Evolutionary conservation across 179 eudicot genomes (phyloP), one percentile per base, ranked within the genome.

Genomic region (Nepenthes alata): DNA sequence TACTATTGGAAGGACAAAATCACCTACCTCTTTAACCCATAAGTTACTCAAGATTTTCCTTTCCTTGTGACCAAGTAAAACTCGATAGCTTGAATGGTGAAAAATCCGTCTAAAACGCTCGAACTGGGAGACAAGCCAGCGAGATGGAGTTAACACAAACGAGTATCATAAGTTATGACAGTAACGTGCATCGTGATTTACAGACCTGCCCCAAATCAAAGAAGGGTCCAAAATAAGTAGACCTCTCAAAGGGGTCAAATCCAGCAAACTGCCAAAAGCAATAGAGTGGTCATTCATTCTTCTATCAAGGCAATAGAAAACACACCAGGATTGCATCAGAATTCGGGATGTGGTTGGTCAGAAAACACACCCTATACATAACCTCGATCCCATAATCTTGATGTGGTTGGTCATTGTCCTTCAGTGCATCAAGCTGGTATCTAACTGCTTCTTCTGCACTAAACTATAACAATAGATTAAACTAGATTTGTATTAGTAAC

Each of bases 351-450:
- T n/a, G n/a, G n/a, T n/a, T n/a, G n/a, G n/a, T n/a, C n/a, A n/a
- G n/a, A n/a, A n/a, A n/a, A n/a, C n/a, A n/a, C n/a, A 91, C 97
- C 89, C 96, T 82, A 53, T 91, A 91, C 97, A 88, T 82, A 75
- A 91, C 96, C 74, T 91, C 96, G 12, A 91, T 77, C 57, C 97
- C 97, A 65, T 91, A 84, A 76, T 88, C 97, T 51, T 74, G 87
- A 70, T 75, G 82, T 15, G 97, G 97, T 74, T 84, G 96, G 77
- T 91, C 96, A 64, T 91, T 91, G 74, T 74, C 82, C 83, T 80
- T 91, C 73, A 91, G 74, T 51, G 96, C 96, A 74, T 91, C 97
- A 65, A 91, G 97, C 70, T 91, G 97, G 76, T 81, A 67, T 38
- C 70, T 66, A 14, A 91, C 86, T 59, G 95, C 91, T 76, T 88